Conservation (phyloP, 2,329 filamentous ascomycete species). For the Xylaria sp. region DNA sequence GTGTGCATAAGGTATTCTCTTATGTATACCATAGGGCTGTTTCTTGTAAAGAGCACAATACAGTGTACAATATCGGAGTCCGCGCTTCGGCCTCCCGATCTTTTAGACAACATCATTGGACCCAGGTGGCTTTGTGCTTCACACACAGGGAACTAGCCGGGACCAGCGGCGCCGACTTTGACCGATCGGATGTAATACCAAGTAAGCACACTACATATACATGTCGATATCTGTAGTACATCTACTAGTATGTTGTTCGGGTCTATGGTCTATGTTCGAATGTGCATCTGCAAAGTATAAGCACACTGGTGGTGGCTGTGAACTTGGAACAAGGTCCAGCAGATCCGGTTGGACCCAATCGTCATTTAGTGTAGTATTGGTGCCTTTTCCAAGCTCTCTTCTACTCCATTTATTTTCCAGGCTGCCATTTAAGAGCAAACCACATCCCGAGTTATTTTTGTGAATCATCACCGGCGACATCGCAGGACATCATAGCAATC, state of each 20-base stretch:
- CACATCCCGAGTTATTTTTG: slow-evolving; percentile 6
- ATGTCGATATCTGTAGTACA: neutral
- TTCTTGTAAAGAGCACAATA: neutral
- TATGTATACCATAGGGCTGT: neutral
- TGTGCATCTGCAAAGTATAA: neutral
- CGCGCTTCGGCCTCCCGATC: neutral
- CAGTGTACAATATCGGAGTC: neutral
- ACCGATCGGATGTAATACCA: neutral
- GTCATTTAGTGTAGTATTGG: neutral
- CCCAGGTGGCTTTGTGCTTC: neutral
- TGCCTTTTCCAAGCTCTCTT: neutral
- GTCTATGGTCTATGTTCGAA: neutral
- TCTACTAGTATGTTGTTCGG: neutral
- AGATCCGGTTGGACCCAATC: slow-evolving; percentile 19
- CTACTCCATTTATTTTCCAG: slow-evolving; percentile 17
- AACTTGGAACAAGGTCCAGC: slow-evolving; percentile 1
- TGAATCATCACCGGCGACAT: neutral
- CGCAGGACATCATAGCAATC: no score
- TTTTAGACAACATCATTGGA: neutral
- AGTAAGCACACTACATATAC: neutral
- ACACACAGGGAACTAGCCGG: neutral
- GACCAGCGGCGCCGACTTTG: neutral
- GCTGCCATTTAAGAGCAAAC: slow-evolving; percentile 27
- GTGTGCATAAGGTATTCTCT: no score
- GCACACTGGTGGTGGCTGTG: slow-evolving; percentile 24